Base-by-base conservation (phyloP, 2,329 filamentous ascomycete genomes). In the Chrysosporium queenslandicum region DNA sequence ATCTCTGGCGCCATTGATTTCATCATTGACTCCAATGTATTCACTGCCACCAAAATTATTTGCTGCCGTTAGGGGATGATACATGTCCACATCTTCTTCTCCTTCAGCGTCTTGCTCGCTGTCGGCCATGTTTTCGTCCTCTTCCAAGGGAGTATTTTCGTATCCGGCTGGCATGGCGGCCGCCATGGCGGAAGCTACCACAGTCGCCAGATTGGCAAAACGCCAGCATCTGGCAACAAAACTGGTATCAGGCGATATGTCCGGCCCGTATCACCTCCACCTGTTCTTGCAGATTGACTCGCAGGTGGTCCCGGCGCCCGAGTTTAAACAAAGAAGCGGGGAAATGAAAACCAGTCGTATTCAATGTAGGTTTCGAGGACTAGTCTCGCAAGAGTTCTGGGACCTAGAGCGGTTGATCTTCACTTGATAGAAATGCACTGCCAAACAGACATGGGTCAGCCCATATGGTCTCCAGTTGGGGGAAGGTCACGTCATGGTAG, bases 41-140 rank as follows among this genome's bases (percentile, higher is more conserved):
- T 56, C 52, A 27, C 61, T 58, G 25, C 56, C 60, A 20, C 59
- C 58, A 29, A 67, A 64, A 12, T 60, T 63, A 29, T 57, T 59
- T 7, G 60, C 56, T 46, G n/a, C 34, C 12, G 34, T 32, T 27
- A 30, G 25, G 14, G 66, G 66, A 42, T 64, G 63, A 50, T 69
- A 70, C 29, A 71, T 52, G 51, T 71, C 68, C 14, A 68, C 67
- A 50, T 70, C 68, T 45, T 71, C 69, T 54, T 71, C 68, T n/a
- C 70, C 70, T 53, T 71, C 69, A 18, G 70, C 70, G 54, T 72
- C 70, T 58, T 68, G 65, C 50, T 72, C 70, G 56, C 69, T 71
- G 53, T 70, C 68, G 40, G 64, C 59, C 54, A 64, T 54, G 50
- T 69, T 66, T 29, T 60, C 54, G 30, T 61, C 61, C 37, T 63